Evolutionary conservation across 345 rosid genomes (phyloP).

Genomic region (Cardiospermum halicacabum): DNA sequence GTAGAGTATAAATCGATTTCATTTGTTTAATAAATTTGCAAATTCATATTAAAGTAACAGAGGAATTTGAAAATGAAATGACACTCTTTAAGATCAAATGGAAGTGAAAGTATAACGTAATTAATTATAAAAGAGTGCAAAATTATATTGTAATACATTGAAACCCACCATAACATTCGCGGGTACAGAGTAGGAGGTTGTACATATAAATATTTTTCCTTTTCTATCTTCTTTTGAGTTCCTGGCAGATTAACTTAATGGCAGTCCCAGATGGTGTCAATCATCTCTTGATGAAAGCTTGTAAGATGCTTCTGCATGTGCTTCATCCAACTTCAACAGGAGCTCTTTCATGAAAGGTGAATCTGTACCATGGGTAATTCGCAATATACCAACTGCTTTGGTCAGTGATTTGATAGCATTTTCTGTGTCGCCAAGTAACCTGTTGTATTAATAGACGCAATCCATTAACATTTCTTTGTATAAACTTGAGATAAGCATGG

Average conservation of each 20-base stretch:
- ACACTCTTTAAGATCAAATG: too few relatives aligned
- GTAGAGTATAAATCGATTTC: too few relatives aligned
- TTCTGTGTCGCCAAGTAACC: slow-evolving; percentile 70
- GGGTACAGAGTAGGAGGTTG: background rate
- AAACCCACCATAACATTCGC: too few relatives aligned
- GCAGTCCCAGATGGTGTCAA: slow-evolving; percentile 7
- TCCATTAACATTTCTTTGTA: background rate
- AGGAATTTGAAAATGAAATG: too few relatives aligned
- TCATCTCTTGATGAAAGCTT: slow-evolving; percentile 32
- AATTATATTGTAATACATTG: background rate
- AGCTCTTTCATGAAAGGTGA: slow-evolving; percentile 74
- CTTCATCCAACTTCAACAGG: slow-evolving; percentile 69
- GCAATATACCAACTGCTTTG: slow-evolving; percentile 53
- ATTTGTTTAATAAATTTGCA: too few relatives aligned
- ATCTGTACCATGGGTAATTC: slow-evolving; percentile 64
- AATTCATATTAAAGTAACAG: too few relatives aligned
- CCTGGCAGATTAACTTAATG: background rate
- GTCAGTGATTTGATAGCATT: slow-evolving; percentile 56
- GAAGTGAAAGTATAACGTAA: too few relatives aligned
- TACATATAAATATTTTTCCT: background rate
- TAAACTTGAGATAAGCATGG: background rate
- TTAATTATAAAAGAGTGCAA: too few relatives aligned
- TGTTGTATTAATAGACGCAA: slow-evolving; percentile 15
- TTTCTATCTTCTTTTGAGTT: background rate
- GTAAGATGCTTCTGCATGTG: slow-evolving; percentile 76